Percentiles rank a stretch among this genome's conserved stretches.
Evolutionary conservation across 257 asterid genomes (phyloP).

Genomic region (Forsythia suspensa): DNA sequence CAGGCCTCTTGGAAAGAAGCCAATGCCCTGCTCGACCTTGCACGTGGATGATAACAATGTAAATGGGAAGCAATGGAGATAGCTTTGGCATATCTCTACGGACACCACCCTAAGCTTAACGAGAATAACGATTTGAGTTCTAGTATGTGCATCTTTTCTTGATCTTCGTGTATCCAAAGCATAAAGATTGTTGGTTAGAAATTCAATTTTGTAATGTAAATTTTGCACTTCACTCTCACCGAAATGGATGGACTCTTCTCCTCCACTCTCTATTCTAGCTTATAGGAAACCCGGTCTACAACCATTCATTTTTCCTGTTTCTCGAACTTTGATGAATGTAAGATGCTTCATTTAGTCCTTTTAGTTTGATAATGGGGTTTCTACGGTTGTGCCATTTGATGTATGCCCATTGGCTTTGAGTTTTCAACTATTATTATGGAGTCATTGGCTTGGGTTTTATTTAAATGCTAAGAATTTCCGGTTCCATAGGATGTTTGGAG

Average conservation of each 20-base stretch:
- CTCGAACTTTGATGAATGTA: constrained; percentile 4
- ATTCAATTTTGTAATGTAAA: neutral
- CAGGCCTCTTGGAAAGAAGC: constrained; percentile 99
- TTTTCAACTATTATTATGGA: neutral
- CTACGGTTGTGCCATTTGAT: neutral
- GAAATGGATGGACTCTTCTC: neutral
- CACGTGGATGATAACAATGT: constrained; percentile 89
- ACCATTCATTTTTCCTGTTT: neutral
- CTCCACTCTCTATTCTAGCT: neutral
- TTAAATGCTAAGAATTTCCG: neutral
- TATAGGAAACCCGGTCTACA: neutral
- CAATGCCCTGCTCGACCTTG: constrained; percentile 81
- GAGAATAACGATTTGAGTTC: constrained; percentile 83
- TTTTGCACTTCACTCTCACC: neutral
- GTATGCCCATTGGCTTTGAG: neutral
- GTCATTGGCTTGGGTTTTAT: constrained; percentile 3
- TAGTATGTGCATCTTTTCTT: constrained; percentile 96
- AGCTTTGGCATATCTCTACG: constrained; percentile 93
- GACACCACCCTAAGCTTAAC: constrained; percentile 90
- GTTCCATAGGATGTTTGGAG: neutral
- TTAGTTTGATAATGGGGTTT: neutral
- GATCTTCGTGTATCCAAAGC: constrained; percentile 82
- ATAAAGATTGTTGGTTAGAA: neutral
- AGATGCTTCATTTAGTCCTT: neutral
- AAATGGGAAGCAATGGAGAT: constrained; percentile 70